These are phyloP conservation scores for Neurospora sp. DNA, from an alignment of 495 filamentous ascomycete genomes.

Conservation along the genomic window DNA sequence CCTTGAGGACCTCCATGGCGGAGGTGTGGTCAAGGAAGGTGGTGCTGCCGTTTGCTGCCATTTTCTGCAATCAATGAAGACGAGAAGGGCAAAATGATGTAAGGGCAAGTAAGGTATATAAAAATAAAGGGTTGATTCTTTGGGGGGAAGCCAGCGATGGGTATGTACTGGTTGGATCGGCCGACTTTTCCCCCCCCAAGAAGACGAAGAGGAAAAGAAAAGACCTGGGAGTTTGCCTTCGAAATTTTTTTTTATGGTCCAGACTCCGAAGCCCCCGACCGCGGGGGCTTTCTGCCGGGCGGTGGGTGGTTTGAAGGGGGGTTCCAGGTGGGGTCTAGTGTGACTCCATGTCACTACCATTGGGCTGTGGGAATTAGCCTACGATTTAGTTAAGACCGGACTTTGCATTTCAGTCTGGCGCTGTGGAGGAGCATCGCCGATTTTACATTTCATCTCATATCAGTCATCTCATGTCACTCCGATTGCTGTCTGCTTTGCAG, in stretches of 20 bases:
- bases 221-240: conserved; percentile 8
- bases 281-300: conserved; percentile 18
- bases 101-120: conserved; percentile 1
- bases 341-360: neutral
- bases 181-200: conserved; percentile 28
- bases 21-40: conserved; percentile 41
- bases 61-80: conserved; percentile 25
- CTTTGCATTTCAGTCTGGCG: neutral
- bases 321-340: neutral
- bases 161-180: conserved; percentile 9
- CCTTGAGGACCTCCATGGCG: conserved; percentile 68
- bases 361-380: neutral
- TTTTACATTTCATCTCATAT: neutral
- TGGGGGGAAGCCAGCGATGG: conserved; percentile 24
- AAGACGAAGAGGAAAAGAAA: conserved; percentile 16
- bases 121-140: conserved; percentile 2
- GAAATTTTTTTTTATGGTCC: conserved; percentile 20
- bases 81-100: conserved; percentile 1
- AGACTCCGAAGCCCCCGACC: conserved; percentile 1
- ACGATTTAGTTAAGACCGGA: neutral
- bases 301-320: conserved; percentile 9
- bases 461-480: neutral
- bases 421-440: neutral
- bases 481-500: neutral
- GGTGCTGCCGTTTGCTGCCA: conserved; percentile 55